Evolutionary conservation across 305 asterid species (phyloP).

Genomic region (Lippia alba): DNA sequence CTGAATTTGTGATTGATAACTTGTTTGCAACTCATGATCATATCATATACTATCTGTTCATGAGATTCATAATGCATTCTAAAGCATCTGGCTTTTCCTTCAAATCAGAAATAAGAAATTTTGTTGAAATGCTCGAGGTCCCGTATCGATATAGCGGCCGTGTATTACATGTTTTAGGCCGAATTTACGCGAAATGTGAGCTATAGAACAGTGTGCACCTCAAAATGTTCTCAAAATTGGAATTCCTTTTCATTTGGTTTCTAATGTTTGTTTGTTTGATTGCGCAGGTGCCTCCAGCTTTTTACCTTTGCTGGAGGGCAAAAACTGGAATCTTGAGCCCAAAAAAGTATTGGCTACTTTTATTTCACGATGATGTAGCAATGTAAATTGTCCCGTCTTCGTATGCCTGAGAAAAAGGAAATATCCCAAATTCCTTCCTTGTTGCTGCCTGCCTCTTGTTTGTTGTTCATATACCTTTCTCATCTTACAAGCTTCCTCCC

Average conservation of each 20-base stretch:
- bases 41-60: neutral
- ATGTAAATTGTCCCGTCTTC: slow-evolving; percentile 4
- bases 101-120: neutral
- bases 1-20: slow-evolving; percentile 12
- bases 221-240: neutral
- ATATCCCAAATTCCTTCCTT: slow-evolving; percentile 51
- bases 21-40: neutral
- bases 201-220: neutral
- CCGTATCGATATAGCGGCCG: no score
- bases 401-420: neutral
- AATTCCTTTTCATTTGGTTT: neutral
- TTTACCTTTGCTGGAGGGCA: slow-evolving; percentile 30
- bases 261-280: slow-evolving; percentile 28
- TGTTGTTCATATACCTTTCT: slow-evolving; percentile 32
- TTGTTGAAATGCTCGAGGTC: neutral
- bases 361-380: slow-evolving; percentile 6
- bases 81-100: neutral
- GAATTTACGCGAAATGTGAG: no score
- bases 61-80: neutral
- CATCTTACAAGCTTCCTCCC: slow-evolving; percentile 39
- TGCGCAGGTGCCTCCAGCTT: slow-evolving; percentile 40
- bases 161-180: no score
- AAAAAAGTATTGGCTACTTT: slow-evolving; percentile 22
- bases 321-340: slow-evolving; percentile 28
- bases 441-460: slow-evolving; percentile 4